Evolutionary conservation across 2,329 filamentous ascomycete species (phyloP).

Genomic region (Epichloe festucae): DNA sequence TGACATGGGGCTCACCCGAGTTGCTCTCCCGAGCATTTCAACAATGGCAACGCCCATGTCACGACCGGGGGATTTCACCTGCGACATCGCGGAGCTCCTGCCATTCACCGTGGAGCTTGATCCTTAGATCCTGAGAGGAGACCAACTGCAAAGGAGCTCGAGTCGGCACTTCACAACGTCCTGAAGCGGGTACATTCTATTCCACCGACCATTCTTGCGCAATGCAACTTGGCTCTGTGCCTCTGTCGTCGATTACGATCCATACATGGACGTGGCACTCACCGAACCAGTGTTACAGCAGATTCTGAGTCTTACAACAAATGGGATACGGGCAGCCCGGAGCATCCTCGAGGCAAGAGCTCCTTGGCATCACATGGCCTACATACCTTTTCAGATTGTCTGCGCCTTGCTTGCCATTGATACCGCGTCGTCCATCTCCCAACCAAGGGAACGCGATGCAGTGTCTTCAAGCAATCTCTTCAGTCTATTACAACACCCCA

Average conservation of each 20-base stretch:
- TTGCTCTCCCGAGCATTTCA: conserved; percentile 31
- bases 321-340: conserved; percentile 33
- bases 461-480: conserved; percentile 27
- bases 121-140: conserved; percentile 39
- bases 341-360: conserved; percentile 28
- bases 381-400: conserved; percentile 46
- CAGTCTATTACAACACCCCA: conserved; percentile 28
- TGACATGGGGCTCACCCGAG: conserved; percentile 41
- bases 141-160: conserved; percentile 27
- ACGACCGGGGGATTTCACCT: conserved; percentile 28
- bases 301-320: conserved; percentile 31
- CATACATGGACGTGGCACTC: conserved; percentile 29
- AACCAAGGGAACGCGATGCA: conserved; percentile 39
- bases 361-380: conserved; percentile 48
- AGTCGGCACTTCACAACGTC: conserved; percentile 27
- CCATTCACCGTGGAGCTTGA: conserved; percentile 41
- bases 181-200: conserved; percentile 26
- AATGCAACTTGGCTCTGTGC: conserved; percentile 42
- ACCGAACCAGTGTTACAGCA: conserved; percentile 28
- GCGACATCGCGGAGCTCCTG: conserved; percentile 38
- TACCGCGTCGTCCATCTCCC: conserved; percentile 31
- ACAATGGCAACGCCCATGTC: conserved; percentile 26
- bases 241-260: conserved; percentile 41
- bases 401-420: conserved; percentile 44
- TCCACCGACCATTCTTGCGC: conserved; percentile 32